Conservation (phyloP, 441 rosid species). For the Kokia cookei region DNA sequence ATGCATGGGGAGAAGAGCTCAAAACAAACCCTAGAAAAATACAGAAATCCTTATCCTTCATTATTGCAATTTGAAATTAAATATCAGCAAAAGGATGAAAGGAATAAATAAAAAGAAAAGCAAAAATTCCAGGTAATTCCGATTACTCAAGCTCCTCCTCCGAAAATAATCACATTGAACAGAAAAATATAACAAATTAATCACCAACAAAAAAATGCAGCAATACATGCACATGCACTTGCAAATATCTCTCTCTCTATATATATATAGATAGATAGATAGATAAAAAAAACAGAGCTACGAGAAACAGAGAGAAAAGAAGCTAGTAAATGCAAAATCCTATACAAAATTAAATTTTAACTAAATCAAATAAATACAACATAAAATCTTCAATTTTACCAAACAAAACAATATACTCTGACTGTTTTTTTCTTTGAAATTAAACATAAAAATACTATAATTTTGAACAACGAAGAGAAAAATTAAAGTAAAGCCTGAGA, state of each 20-base stretch:
- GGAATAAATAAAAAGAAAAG: not conserved
- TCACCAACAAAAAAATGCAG: not conserved
- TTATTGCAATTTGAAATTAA: not conserved
- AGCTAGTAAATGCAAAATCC: not conserved
- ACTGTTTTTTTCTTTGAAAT: not conserved
- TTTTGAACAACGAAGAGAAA: not conserved
- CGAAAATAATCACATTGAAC: not conserved
- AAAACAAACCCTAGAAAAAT: not conserved
- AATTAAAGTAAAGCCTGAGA: constrained; percentile 6
- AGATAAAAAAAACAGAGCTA: not conserved
- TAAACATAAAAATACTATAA: not conserved
- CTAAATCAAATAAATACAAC: not conserved
- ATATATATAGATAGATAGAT: too few species aligned
- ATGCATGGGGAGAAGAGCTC: not conserved
- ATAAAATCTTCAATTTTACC: not conserved
- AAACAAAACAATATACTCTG: not conserved
- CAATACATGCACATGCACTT: not conserved
- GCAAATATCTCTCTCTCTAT: not conserved
- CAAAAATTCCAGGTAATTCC: not conserved
- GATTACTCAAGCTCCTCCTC: not conserved
- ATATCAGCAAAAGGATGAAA: not conserved
- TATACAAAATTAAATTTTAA: not conserved
- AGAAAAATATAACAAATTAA: not conserved
- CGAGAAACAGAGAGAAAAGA: not conserved
- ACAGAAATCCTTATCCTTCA: not conserved